Base-by-base conservation (phyloP, 176 grass and related monocot species). In the Echinochloa phyllopogon region DNA sequence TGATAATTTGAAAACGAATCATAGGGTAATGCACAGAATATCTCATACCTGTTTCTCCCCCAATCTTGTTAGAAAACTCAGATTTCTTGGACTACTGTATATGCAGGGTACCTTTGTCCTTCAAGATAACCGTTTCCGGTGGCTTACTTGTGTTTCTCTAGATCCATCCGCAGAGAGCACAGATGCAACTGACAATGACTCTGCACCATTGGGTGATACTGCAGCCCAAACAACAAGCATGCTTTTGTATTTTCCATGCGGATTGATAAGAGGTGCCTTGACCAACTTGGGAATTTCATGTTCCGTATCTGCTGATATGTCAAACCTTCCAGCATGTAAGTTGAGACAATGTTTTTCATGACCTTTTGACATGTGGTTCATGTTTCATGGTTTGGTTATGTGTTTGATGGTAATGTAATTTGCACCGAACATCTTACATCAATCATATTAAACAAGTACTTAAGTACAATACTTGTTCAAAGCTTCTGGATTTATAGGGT, bases 1-100 rank as follows among this genome's bases (percentile, higher is more conserved):
- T 50, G 96, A 98, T 85, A 98, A 98, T 72, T 75, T 98, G 78
- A 98, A 95, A 86, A 98, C 93, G 69, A 98, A 95, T 81, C 96
- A 98, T 63, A 98, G 96, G 77, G 96, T 98, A 88, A 92, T 83
- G 60, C 67, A 75, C 49, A 49, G 50, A 51, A 81, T 76, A 83
- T 17, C 63, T 43, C 4, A 17, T 65, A 67, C 39, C 42, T 69
- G 63, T 42, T 27, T 24, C 45, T 24, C 51, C 5, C 16, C 13
- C 37, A 33, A 33, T 1, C 18, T 27, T 77, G 24, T 55, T 68
- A 77, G 23, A 82, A 33, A 57, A 49, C 78, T 86, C 21, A 82
- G 24, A 75, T 87, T 29, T 48, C 5, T 61, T 62, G 24, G 39
- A 84, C 48, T 51, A 87, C n/a, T 24, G 7, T 56, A 61, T 62